phyloP scores from a whole-genome alignment of 148 eudicot genomes.

The Nyssa sinensis region DNA sequence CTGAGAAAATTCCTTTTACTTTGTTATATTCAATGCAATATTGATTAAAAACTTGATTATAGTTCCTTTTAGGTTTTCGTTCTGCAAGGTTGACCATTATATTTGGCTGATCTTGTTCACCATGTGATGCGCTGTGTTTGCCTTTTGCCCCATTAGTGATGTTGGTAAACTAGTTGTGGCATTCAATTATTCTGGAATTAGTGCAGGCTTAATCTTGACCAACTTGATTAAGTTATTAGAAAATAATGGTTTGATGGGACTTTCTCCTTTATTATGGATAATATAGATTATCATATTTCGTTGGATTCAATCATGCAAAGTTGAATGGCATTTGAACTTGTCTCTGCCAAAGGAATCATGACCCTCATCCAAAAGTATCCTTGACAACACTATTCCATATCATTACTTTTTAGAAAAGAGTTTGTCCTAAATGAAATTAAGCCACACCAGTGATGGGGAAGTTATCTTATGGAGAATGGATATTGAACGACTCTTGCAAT shows the following conservation, averaged over 20 bases:
- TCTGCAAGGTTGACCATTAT: background rate
- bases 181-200: background rate
- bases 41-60: background rate
- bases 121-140: background rate
- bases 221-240: background rate
- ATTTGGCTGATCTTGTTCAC: background rate
- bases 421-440: background rate
- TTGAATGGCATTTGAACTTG: background rate
- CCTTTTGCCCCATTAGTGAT: conserved; percentile 4
- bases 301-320: conserved; percentile 8
- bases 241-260: background rate
- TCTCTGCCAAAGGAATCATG: background rate
- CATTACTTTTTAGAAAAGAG: background rate
- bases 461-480: no score
- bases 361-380: background rate
- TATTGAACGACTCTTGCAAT: no score
- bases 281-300: background rate
- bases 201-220: conserved; percentile 12
- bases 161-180: background rate
- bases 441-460: background rate
- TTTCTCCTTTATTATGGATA: background rate
- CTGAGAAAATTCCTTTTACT: background rate
- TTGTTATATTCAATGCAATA: background rate
- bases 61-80: background rate
- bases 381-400: background rate